Evolutionary conservation across 2,329 filamentous ascomycete species (phyloP), one percentile per base, ranked within the genome.

Genomic region (Arthroderma uncinatum): DNA sequence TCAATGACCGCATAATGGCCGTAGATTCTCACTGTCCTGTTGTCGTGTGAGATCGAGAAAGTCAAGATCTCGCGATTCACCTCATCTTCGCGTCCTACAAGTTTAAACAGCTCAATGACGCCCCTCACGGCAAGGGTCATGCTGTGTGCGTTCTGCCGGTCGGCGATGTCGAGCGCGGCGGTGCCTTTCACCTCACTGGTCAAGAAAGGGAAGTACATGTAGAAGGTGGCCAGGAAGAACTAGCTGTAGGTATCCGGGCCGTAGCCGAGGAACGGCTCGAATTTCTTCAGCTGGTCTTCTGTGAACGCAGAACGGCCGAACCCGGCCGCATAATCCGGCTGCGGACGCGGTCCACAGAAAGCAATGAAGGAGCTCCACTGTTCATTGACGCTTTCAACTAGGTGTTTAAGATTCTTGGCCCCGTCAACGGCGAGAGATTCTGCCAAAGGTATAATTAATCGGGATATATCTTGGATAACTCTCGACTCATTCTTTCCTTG

Each of bases 301-400:
- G 69, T 76, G 58, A 79, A 79, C 55, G 72, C 73, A 3, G 19
- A 36, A 1, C 68, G 64, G 44, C 53, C 64, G 60, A 78, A 77
- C 30, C 73, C 73, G 3, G 76, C 67, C 25, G 71, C 68, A 61
- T 74, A 77, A 62, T 77, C 72, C 1, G 74, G 74, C 62, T 78
- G 73, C 8, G 72, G 75, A 54, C 68, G 68, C 52, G 68, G 60
- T 1, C 64, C 63, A 30, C 60, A 67, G 5, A 77, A 39, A 5
- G 73, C 67, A 36, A 74, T 65, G 4, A 69, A 69, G 59, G 70
- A 72, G 55, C 68, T 69, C 74, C 74, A 77, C 57, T 66, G 65
- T 64, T 76, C 67, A 60, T 76, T 74, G 36, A 73, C 65, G 59
- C 70, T 74, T 61, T 78, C 72, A 30, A 64, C 63, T 6, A 78